A percentile compares a stretch with the other conserved stretches of the same genome.
These are phyloP conservation scores for Malus fusca DNA, from an alignment of 306 rosid genomes.

Conservation along the genomic window DNA sequence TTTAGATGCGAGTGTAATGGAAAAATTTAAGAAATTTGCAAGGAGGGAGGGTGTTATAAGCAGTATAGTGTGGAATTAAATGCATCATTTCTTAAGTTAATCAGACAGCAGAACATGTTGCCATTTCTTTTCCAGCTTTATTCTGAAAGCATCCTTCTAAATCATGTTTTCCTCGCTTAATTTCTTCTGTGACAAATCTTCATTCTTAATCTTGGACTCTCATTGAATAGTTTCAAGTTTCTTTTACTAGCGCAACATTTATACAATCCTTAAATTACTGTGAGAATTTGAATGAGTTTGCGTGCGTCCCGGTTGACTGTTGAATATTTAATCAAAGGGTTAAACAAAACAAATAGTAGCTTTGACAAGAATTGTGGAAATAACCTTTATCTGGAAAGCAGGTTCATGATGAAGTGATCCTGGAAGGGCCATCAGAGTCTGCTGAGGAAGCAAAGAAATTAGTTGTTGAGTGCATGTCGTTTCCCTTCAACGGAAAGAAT, in stretches of 20 bases:
- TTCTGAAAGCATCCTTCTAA: neutral
- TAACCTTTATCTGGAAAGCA: constrained; percentile 18
- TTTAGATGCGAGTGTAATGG: neutral
- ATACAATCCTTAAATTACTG: no score
- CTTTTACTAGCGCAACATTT: no score
- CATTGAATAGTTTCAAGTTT: no score
- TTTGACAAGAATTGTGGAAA: constrained; percentile 1
- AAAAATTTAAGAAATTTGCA: neutral
- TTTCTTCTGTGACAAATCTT: no score
- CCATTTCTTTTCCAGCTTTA: neutral
- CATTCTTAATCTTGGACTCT: no score
- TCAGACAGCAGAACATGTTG: neutral
- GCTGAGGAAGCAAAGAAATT: constrained; percentile 81
- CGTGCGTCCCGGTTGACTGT: no score
- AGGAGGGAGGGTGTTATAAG: neutral
- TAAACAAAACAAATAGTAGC: neutral
- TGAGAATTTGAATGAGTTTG: no score
- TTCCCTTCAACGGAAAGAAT: constrained; percentile 71
- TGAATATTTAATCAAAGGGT: neutral
- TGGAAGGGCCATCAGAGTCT: constrained; percentile 88
- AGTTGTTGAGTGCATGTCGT: constrained; percentile 84
- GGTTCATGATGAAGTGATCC: constrained; percentile 96
- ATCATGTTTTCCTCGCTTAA: neutral
- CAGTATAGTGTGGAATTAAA: neutral
- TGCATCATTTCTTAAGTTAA: neutral